These are phyloP conservation scores for Rhynchosporium agropyri DNA, from an alignment of 2,329 filamentous ascomycete genomes.

Conservation along the genomic window DNA sequence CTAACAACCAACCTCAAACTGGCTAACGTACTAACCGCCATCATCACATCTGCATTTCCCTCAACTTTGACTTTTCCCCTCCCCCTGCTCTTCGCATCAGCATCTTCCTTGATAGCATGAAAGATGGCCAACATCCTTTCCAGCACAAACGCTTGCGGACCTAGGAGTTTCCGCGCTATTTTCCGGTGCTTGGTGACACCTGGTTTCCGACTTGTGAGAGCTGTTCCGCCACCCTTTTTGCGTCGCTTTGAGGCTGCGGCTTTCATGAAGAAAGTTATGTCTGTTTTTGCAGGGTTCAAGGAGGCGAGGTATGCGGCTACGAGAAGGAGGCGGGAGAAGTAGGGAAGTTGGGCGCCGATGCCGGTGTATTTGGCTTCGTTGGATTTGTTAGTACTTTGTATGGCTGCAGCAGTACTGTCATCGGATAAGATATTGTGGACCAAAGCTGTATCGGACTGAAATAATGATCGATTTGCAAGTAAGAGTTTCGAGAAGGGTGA, in stretches of 20 bases:
- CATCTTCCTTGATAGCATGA: conserved; percentile 60
- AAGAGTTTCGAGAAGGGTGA: conserved; percentile 86
- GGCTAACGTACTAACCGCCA: conserved; percentile 71
- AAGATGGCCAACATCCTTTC: conserved; percentile 81
- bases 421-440: conserved; percentile 62
- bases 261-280: conserved; percentile 71
- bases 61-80: conserved; percentile 26
- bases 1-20: conserved; percentile 70
- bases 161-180: conserved; percentile 75
- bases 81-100: conserved; percentile 27
- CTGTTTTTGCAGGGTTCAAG: conserved; percentile 75
- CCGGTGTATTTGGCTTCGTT: conserved; percentile 41
- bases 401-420: not conserved
- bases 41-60: conserved; percentile 57
- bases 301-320: conserved; percentile 80
- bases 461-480: conserved; percentile 67
- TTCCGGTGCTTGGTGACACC: conserved; percentile 61
- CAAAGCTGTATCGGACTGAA: conserved; percentile 73
- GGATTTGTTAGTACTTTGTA: conserved; percentile 6
- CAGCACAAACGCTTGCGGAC: conserved; percentile 74
- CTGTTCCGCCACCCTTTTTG: conserved; percentile 49
- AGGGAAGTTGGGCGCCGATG: conserved; percentile 62
- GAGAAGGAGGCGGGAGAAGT: conserved; percentile 72
- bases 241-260: conserved; percentile 42
- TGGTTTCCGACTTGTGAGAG: conserved; percentile 40